These are phyloP conservation scores for Limnomonas spitsbergensis DNA, from an alignment of 139 green algal species.

Conservation along the genomic window DNA sequence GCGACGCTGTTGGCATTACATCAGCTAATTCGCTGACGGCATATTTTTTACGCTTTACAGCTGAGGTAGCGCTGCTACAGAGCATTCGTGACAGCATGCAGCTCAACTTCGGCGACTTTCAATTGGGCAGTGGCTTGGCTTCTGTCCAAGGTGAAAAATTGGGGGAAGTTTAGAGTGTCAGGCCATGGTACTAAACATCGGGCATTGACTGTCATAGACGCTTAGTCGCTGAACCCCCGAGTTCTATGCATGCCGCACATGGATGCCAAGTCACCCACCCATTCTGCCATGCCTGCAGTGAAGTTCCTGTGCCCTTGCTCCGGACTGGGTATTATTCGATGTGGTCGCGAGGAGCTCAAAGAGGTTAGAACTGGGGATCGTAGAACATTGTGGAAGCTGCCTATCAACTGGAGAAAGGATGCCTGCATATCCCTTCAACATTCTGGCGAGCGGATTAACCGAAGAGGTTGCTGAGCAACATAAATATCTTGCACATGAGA, in stretches of 20 bases:
- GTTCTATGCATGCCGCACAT: too few species aligned
- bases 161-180: too few species aligned
- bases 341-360: not conserved
- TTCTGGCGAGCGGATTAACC: too few species aligned
- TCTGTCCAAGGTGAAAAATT: constrained; percentile 5
- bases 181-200: too few species aligned
- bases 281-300: too few species aligned
- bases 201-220: too few species aligned
- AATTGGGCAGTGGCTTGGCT: not conserved
- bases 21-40: not conserved
- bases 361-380: not conserved
- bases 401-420: too few species aligned
- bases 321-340: not conserved
- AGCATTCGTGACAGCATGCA: constrained; percentile 3
- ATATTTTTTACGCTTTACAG: not conserved
- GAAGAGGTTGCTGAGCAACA: too few species aligned
- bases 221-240: too few species aligned
- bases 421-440: too few species aligned
- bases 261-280: too few species aligned
- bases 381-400: not conserved
- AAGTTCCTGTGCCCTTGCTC: not conserved
- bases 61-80: not conserved
- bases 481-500: not conserved
- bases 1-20: not conserved
- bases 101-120: constrained; percentile 1